Conservation (phyloP, 1,284 basidiomycete species). For the Tilletia horrida region DNA sequence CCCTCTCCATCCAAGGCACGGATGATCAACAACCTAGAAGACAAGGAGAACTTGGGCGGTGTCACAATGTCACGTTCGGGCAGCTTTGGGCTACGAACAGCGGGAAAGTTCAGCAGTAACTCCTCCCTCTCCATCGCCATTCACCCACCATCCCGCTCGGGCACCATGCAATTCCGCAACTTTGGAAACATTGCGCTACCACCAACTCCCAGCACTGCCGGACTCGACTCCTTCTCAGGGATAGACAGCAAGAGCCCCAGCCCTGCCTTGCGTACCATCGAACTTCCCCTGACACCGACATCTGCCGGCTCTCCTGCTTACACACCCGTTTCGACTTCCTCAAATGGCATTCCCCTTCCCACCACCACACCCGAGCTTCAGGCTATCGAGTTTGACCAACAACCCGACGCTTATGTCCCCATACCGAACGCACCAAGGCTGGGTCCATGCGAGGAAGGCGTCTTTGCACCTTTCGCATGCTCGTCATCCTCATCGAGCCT, state of each 20-base stretch:
- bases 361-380: not conserved
- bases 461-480: not conserved
- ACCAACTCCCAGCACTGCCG: slow-evolving; percentile 9
- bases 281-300: slow-evolving; percentile 9
- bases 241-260: not conserved
- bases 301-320: slow-evolving; percentile 7
- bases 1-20: too few relatives aligned
- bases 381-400: not conserved
- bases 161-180: not conserved
- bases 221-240: slow-evolving; percentile 7
- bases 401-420: too few relatives aligned
- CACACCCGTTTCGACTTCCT: not conserved
- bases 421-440: not conserved
- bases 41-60: not conserved
- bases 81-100: not conserved
- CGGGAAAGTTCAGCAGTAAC: slow-evolving; percentile 7
- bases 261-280: slow-evolving; percentile 7
- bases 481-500: not conserved
- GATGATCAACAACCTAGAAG: not conserved
- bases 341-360: not conserved
- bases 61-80: not conserved
- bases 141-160: slow-evolving; percentile 6
- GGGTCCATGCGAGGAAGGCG: slow-evolving; percentile 2
- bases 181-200: not conserved
- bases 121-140: slow-evolving; percentile 15